Evolutionary conservation across 805 yeast species (phyloP), one percentile per base, ranked within the genome.

Genomic region (Metschnikowia kunwiensis): DNA sequence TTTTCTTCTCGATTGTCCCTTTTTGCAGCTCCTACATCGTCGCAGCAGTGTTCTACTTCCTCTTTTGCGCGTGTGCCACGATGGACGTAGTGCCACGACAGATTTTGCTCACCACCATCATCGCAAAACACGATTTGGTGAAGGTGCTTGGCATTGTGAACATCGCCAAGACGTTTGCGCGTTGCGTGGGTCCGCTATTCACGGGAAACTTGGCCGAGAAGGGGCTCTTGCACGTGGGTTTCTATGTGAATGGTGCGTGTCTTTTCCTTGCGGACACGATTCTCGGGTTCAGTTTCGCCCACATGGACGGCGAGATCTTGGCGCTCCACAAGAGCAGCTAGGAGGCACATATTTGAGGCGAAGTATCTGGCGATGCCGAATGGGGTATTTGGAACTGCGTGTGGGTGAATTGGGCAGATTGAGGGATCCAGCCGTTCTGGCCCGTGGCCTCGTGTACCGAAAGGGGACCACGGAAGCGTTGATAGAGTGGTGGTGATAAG

Each of bases 81-180:
- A 86, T 88, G 89, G 97, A 88, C 55, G 95, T 87, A 19, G 93
- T 87, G 3, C 96, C 96, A 5, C 74, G 97, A 34, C 96, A 87
- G 60, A 76, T 87, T 7, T 66, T 88, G 26, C 60, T 88, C 32
- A 80, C 94, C 0, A 71, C 84, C 2, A 65, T 86, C 14, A 77
- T 88, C 25, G 69, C 72, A 11, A 71, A 74, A 9, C 58, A 67
- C 8, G 93, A 86, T 32, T 63, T 89, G 31, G 79, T 95, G 2
- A 75, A 70, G 48, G 88, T 83, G 1, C 72, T 88, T 78, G 96
- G 96, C 2, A 67, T 84, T 1, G 95, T 88, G 7, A 88, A 87
- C 53, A 79, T 88, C 24, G 87, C 83, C 17, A 86, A 87, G 57
- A 89, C 96, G 1, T 71, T 85, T 45, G 94, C 95, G 0, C 70